These are phyloP conservation scores for Penicillium oxalicum DNA, from an alignment of 2,329 filamentous ascomycete genomes.

Conservation along the genomic window DNA sequence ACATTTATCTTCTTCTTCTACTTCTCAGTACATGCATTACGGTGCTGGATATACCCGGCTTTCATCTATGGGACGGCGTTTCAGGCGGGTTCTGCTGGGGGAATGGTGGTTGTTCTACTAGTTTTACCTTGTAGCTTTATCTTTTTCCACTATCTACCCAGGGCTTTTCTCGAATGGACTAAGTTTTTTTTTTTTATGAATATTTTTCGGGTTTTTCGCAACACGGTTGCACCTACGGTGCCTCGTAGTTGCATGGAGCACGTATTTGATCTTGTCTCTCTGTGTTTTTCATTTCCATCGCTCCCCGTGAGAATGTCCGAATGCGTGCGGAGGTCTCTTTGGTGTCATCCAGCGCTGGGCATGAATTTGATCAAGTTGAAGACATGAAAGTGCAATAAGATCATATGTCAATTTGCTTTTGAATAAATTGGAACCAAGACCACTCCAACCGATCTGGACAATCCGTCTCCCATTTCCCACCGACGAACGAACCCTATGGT, in stretches of 20 bases:
- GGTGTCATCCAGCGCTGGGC: too few species aligned
- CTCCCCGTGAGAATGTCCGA: too few species aligned
- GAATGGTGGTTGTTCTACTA: slow-evolving; percentile 3
- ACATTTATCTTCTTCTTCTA: slow-evolving; percentile 24
- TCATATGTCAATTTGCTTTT: too few species aligned
- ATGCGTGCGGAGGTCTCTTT: too few species aligned
- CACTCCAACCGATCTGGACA: too few species aligned
- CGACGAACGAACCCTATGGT: too few species aligned
- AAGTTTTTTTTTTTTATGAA: neutral
- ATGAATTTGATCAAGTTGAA: too few species aligned
- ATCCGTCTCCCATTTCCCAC: too few species aligned
- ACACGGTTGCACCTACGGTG: too few species aligned
- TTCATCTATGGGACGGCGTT: slow-evolving; percentile 40
- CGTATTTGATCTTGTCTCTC: neutral
- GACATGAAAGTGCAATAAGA: too few species aligned
- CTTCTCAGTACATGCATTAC: slow-evolving; percentile 38
- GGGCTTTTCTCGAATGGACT: neutral
- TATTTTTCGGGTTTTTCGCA: neutral
- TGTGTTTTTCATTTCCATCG: too few species aligned
- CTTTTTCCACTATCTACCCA: neutral
- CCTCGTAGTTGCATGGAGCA: neutral
- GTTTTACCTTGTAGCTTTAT: neutral
- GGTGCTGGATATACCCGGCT: slow-evolving; percentile 47
- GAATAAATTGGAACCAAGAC: too few species aligned
- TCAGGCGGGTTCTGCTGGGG: slow-evolving; percentile 9